Evolutionary conservation across 495 filamentous ascomycete species (phyloP).

Genomic region (Copromyces sp.): DNA sequence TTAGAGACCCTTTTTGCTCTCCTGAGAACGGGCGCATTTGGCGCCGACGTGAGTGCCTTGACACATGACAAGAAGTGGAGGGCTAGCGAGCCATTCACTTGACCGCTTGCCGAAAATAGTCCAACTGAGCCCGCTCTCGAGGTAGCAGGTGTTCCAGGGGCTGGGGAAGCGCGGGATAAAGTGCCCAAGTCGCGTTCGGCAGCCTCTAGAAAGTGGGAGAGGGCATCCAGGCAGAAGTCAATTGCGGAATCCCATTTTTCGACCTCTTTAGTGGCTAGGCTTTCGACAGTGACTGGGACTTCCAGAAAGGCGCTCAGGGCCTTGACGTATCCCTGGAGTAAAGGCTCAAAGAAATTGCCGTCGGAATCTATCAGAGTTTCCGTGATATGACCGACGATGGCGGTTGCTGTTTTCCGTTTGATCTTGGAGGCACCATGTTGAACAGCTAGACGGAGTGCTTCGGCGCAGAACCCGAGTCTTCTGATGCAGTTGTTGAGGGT

Average conservation of each 20-base stretch:
- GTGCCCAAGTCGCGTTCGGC: slow-evolving; percentile 23
- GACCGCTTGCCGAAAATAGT: slow-evolving; percentile 7
- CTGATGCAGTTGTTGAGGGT: slow-evolving; percentile 32
- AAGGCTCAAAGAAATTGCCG: slow-evolving; percentile 57
- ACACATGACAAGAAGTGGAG: slow-evolving; percentile 59
- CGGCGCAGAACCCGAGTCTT: slow-evolving; percentile 61
- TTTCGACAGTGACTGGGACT: slow-evolving; percentile 67
- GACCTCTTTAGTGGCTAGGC: slow-evolving; percentile 40
- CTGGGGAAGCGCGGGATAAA: slow-evolving; percentile 30
- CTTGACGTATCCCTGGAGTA: slow-evolving; percentile 71
- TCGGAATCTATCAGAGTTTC: slow-evolving; percentile 57
- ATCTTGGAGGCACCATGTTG: slow-evolving; percentile 57
- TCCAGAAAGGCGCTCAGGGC: slow-evolving; percentile 58
- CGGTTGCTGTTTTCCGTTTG: slow-evolving; percentile 63
- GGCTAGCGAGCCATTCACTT: slow-evolving; percentile 23
- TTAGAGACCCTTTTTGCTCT: slow-evolving; percentile 48
- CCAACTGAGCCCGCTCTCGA: slow-evolving; percentile 20
- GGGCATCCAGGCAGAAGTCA: slow-evolving; percentile 53
- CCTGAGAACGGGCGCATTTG: slow-evolving; percentile 61
- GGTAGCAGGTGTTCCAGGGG: slow-evolving; percentile 21
- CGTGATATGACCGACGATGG: slow-evolving; percentile 70
- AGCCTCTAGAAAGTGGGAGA: slow-evolving; percentile 33
- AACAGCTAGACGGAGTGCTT: slow-evolving; percentile 59
- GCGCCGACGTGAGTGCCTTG: slow-evolving; percentile 49
- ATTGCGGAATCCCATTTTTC: slow-evolving; percentile 56